Conservation (phyloP, 2,329 filamentous ascomycete genomes). For the Pseudogymnoascus sp. region DNA sequence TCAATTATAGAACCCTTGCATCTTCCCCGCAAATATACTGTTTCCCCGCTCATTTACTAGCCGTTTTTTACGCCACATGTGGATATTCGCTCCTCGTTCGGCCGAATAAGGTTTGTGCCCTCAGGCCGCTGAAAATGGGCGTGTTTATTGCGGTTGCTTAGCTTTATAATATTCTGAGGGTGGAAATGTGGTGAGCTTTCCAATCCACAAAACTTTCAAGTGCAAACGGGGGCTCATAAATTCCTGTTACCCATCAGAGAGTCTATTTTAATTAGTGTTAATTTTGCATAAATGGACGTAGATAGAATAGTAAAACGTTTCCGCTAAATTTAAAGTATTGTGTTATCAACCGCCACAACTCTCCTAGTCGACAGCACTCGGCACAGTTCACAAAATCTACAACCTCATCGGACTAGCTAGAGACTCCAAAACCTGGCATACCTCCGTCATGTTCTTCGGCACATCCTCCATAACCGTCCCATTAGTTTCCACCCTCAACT, state of each 20-base stretch:
- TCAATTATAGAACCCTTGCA: background rate
- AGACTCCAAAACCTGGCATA: constrained; percentile 24
- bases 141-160: background rate
- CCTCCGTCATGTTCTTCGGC: constrained; percentile 17
- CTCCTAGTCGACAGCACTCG: background rate
- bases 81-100: background rate
- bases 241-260: too few relatives aligned
- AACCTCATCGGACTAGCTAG: constrained; percentile 16
- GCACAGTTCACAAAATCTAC: background rate
- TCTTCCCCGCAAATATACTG: background rate
- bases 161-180: too few relatives aligned
- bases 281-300: too few relatives aligned
- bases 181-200: too few relatives aligned
- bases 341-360: too few relatives aligned
- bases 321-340: too few relatives aligned
- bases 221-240: too few relatives aligned
- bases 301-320: too few relatives aligned
- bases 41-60: background rate
- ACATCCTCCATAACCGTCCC: constrained; percentile 24
- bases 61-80: background rate
- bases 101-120: background rate
- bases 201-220: too few relatives aligned
- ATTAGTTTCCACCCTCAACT: constrained; percentile 18
- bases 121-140: background rate
- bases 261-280: too few relatives aligned